Evolutionary conservation across 176 grass and related monocot species (phyloP).

Genomic region (Carex pumila): DNA sequence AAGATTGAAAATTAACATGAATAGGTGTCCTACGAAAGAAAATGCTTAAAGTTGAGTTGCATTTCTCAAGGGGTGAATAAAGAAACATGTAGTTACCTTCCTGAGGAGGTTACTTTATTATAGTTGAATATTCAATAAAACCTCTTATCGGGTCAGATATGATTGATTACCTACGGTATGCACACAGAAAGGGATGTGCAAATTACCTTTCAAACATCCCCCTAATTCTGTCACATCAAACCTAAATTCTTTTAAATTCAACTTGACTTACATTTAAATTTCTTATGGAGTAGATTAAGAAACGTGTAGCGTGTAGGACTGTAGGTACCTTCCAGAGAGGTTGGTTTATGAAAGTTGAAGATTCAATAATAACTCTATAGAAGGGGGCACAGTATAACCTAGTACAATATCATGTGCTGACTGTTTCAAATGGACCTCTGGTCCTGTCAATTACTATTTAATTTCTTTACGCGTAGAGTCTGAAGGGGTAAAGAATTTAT

Average conservation of each 20-base stretch:
- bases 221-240: not conserved
- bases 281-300: not conserved
- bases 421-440: not conserved
- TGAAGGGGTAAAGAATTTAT: not conserved
- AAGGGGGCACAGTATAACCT: not conserved
- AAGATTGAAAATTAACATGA: not conserved
- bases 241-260: not conserved
- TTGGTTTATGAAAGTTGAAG: no score
- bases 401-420: not conserved
- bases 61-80: not conserved
- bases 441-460: not conserved
- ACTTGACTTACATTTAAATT: not conserved
- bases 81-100: not conserved
- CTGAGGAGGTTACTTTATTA: not conserved
- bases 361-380: not conserved
- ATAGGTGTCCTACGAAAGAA: not conserved
- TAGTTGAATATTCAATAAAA: not conserved
- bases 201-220: not conserved
- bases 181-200: not conserved
- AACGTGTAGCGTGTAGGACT: not conserved
- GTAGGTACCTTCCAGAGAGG: not conserved
- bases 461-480: not conserved
- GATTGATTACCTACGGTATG: not conserved
- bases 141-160: not conserved
- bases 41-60: not conserved